These are phyloP conservation scores for Starmerella powellii DNA, from an alignment of 805 yeast genomes.

Conservation along the genomic window DNA sequence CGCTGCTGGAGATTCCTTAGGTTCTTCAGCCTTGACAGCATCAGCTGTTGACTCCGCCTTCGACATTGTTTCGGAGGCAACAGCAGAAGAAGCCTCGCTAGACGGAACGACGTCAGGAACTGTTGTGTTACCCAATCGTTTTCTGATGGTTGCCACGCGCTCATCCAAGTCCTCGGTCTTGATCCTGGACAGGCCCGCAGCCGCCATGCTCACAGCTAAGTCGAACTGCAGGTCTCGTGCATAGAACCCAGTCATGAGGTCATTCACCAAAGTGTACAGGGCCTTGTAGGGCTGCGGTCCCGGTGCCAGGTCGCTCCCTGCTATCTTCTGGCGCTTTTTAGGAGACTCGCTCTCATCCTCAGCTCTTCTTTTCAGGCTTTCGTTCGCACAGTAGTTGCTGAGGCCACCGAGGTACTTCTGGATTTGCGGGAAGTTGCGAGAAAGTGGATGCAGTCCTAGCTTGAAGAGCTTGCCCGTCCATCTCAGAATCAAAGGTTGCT, in stretches of 20 bases:
- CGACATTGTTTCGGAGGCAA: not conserved
- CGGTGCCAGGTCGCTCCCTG: constrained; percentile 16
- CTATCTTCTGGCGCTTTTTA: constrained; percentile 24
- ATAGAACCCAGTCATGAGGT: constrained; percentile 57
- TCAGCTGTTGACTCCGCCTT: no score
- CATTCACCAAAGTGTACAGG: constrained; percentile 56
- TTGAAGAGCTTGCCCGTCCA: constrained; percentile 21
- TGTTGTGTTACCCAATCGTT: constrained; percentile 32
- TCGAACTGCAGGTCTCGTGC: constrained; percentile 54
- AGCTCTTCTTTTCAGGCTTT: constrained; percentile 25
- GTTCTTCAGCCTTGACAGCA: no score
- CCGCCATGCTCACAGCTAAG: constrained; percentile 51
- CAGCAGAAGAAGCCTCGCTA: not conserved
- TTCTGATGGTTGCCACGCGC: constrained; percentile 57
- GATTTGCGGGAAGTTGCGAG: constrained; percentile 21
- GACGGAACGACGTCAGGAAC: not conserved
- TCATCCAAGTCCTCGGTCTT: constrained; percentile 43
- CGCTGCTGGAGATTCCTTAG: constrained; percentile 42
- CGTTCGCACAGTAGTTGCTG: constrained; percentile 25
- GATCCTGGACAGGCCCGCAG: constrained; percentile 49
- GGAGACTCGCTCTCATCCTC: constrained; percentile 26
- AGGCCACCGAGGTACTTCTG: constrained; percentile 25
- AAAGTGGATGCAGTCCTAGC: constrained; percentile 19
- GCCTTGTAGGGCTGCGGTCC: constrained; percentile 38
- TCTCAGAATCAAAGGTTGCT: constrained; percentile 25